Evolutionary conservation across 1,139 yeast species (phyloP).

Genomic region (Wickerhamomyces sp.): DNA sequence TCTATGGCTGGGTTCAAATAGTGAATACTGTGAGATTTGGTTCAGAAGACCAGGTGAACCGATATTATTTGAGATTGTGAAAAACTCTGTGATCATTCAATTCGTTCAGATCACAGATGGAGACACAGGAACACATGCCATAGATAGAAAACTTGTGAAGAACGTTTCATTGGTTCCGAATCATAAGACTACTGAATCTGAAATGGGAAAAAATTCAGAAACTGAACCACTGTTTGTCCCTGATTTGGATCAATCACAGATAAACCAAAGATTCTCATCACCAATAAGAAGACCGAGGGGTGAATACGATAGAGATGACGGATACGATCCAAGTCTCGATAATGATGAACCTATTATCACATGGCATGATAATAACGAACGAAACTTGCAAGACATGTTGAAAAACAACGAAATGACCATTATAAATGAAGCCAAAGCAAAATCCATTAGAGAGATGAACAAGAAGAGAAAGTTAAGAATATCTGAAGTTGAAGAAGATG

Average conservation of each 20-base stretch:
- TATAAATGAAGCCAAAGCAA: conserved; percentile 23
- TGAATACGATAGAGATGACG: conserved; percentile 2
- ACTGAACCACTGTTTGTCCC: not conserved
- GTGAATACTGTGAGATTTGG: conserved; percentile 38
- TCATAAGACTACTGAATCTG: not conserved
- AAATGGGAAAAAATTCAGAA: not conserved
- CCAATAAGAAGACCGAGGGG: not conserved
- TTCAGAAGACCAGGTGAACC: conserved; percentile 52
- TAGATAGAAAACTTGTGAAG: conserved; percentile 3
- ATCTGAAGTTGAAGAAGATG: conserved; percentile 10
- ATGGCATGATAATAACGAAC: conserved; percentile 14
- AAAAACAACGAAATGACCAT: conserved; percentile 17
- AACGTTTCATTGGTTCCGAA: conserved; percentile 4
- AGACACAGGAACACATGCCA: conserved; percentile 11
- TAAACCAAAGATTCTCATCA: not conserved
- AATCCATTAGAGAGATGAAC: conserved; percentile 19
- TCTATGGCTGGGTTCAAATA: conserved; percentile 31
- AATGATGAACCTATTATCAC: conserved; percentile 8
- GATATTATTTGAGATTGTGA: conserved; percentile 38
- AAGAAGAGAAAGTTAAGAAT: conserved; percentile 8
- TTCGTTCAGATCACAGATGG: conserved; percentile 44
- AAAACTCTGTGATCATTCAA: conserved; percentile 30
- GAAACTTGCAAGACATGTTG: conserved; percentile 6
- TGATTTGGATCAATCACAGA: conserved; percentile 2
- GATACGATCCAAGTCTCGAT: no score